phyloP scores from a whole-genome alignment of 2,329 filamentous ascomycete genomes.

The Ceratocystis albifundus region DNA sequence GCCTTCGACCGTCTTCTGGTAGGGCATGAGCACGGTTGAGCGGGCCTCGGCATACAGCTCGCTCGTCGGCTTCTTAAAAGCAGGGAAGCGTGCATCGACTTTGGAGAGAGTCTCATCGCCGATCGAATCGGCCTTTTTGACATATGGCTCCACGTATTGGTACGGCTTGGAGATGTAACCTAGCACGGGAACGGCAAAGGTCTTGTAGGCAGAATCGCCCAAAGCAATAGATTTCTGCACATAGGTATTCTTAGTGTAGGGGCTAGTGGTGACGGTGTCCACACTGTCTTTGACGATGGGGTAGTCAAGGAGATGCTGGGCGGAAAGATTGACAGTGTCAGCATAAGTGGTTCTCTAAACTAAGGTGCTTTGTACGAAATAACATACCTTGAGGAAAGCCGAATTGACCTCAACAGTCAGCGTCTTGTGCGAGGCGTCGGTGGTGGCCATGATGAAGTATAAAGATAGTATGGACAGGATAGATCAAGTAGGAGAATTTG shows the following conservation, averaged over 20 bases:
- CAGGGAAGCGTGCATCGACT: slow-evolving; percentile 59
- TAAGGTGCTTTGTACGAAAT: background rate
- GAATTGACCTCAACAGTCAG: slow-evolving; percentile 31
- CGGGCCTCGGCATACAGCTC: slow-evolving; percentile 56
- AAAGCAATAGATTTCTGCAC: slow-evolving; percentile 73
- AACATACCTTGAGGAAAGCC: slow-evolving; percentile 40
- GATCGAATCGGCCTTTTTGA: slow-evolving; percentile 66
- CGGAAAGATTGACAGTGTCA: background rate
- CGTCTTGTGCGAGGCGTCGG: slow-evolving; percentile 23
- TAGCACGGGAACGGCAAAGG: slow-evolving; percentile 64
- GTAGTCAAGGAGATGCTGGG: slow-evolving; percentile 71
- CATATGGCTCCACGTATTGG: slow-evolving; percentile 72
- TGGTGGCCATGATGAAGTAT: slow-evolving; percentile 31
- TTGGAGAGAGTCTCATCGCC: slow-evolving; percentile 59
- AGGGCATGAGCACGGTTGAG: slow-evolving; percentile 49
- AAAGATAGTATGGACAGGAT: background rate
- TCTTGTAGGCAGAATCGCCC: slow-evolving; percentile 61
- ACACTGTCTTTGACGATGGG: slow-evolving; percentile 72
- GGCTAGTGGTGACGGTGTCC: slow-evolving; percentile 32
- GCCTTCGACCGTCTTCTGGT: slow-evolving; percentile 49
- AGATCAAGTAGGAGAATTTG: background rate
- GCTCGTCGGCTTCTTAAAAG: slow-evolving; percentile 62
- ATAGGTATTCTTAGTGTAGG: slow-evolving; percentile 70
- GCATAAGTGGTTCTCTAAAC: background rate
- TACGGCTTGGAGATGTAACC: slow-evolving; percentile 61